phyloP scores from a whole-genome alignment of 2,329 filamentous ascomycete species.

The Hymenoscyphus fraxineus region DNA sequence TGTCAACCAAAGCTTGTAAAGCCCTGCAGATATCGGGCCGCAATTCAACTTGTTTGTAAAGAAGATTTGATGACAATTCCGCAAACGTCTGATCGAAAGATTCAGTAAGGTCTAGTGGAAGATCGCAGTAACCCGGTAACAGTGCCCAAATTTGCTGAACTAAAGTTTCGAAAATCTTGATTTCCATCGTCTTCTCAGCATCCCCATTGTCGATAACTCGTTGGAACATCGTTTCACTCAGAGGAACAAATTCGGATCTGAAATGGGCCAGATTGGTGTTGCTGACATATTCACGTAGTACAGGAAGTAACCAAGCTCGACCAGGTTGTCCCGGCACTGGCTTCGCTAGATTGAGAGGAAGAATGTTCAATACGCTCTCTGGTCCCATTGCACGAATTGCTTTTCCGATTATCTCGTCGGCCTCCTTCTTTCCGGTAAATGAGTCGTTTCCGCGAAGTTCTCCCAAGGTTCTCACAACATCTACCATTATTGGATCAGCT shows the following conservation, averaged over 20 bases:
- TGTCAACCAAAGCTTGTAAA: slow-evolving; percentile 83
- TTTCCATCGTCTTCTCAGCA: slow-evolving; percentile 86
- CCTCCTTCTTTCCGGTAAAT: slow-evolving; percentile 91
- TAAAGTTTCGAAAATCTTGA: slow-evolving; percentile 96
- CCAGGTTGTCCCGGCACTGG: slow-evolving; percentile 75
- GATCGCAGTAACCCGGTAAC: slow-evolving; percentile 89
- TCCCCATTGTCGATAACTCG: slow-evolving; percentile 77
- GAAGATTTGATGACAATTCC: slow-evolving; percentile 82
- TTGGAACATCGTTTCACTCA: slow-evolving; percentile 89
- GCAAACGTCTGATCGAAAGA: slow-evolving; percentile 86
- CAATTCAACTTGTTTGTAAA: slow-evolving; percentile 88
- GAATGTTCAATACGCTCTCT: slow-evolving; percentile 72
- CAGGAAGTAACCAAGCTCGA: slow-evolving; percentile 89
- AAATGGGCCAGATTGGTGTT: slow-evolving; percentile 89
- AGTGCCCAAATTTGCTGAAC: slow-evolving; percentile 95
- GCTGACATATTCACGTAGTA: slow-evolving; percentile 82
- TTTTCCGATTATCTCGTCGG: slow-evolving; percentile 82
- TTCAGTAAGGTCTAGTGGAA: slow-evolving; percentile 73
- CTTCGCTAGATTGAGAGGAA: slow-evolving; percentile 81
- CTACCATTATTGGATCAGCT: slow-evolving; percentile 71
- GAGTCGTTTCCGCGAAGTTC: slow-evolving; percentile 84
- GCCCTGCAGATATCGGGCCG: slow-evolving; percentile 83
- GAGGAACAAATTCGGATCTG: slow-evolving; percentile 76
- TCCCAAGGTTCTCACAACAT: slow-evolving; percentile 74
- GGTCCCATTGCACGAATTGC: slow-evolving; percentile 89